Percentiles rank a stretch among this genome's conserved stretches.
phyloP scores from a whole-genome alignment of 1,284 basidiomycete genomes.

The Moesziomyces globuligerus region DNA sequence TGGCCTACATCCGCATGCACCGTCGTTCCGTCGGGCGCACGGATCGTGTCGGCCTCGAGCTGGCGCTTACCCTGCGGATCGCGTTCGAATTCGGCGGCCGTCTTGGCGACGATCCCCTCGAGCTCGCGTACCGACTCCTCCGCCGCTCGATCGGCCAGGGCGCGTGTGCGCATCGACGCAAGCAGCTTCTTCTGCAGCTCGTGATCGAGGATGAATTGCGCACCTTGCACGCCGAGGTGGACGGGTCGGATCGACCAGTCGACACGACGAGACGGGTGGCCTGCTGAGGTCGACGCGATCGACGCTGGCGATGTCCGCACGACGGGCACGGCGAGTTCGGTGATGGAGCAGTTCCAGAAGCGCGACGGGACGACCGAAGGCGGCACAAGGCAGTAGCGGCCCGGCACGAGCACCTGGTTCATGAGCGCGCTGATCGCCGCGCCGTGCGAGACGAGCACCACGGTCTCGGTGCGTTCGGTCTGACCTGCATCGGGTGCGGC shows the following conservation, averaged over 20 bases:
- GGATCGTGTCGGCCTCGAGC: conserved; percentile 30
- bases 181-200: conserved; percentile 30
- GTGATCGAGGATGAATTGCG: conserved; percentile 40
- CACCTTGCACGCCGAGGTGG: conserved; percentile 43
- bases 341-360: conserved; percentile 65
- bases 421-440: conserved; percentile 59
- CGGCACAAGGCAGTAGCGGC: conserved; percentile 37
- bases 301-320: conserved; percentile 7
- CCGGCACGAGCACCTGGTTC: conserved; percentile 50
- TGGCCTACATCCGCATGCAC: conserved; percentile 37
- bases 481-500: background rate
- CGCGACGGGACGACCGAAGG: conserved; percentile 35
- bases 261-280: conserved; percentile 9
- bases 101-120: conserved; percentile 23
- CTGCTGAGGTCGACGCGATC: conserved; percentile 1
- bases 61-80: conserved; percentile 24
- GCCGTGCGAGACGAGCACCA: conserved; percentile 62
- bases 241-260: conserved; percentile 38
- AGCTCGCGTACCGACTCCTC: conserved; percentile 7
- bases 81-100: conserved; percentile 26
- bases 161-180: background rate
- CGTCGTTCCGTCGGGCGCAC: conserved; percentile 24
- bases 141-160: background rate
- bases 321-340: conserved; percentile 51
- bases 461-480: conserved; percentile 27